Evolutionary conservation across 345 rosid species (phyloP), one percentile per base, ranked within the genome.

Genomic region (Odontarrhena argentea): DNA sequence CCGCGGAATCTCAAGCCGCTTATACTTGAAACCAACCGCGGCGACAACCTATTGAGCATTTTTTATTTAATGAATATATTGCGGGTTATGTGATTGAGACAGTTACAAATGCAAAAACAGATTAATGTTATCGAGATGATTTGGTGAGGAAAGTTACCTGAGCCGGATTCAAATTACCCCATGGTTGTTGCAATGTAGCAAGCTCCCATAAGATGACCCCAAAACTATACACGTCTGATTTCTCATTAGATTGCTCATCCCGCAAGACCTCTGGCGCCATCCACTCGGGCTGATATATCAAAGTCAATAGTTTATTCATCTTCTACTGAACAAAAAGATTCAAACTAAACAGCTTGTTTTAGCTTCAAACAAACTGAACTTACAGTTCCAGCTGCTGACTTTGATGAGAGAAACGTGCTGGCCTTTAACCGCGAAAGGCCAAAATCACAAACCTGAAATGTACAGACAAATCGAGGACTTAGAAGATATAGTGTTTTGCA

Each of bases 301-400:
- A 30, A 70, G 36, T 34, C 57, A 12, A 3, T 28, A 9, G 11
- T 10, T 48, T 38, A 42, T 57, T 57, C 24, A 55, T 18, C 49
- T 55, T 67, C 18, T 43, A 53, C 14, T 28, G 11, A 28, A 49
- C 38, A 50, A 55, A 22, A 0, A 37, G 40, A 22, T 6, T 49
- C 10, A 41, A 8, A 15, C 37, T 10, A 56, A 36, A 60, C 13
- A 46, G 59, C 70, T 55, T 55, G 41, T 49, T 49, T 49, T 70
- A 52, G 63, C 12, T 11, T 57, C 40, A 64, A 71, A 53, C 41
- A 58, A 43, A 73, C 4, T 70, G 30, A 71, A 84, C 99, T 85
- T 91, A 91, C 99, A 8, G 99, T 95, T 76, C 99, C 99, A 54
- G 99, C 99, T 25, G 99, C 99, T 37, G 99, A 89, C 76, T 95